Evolutionary conservation across 805 yeast species (phyloP), one percentile per base, ranked within the genome.

Genomic region (Ogataea pilisensis): DNA sequence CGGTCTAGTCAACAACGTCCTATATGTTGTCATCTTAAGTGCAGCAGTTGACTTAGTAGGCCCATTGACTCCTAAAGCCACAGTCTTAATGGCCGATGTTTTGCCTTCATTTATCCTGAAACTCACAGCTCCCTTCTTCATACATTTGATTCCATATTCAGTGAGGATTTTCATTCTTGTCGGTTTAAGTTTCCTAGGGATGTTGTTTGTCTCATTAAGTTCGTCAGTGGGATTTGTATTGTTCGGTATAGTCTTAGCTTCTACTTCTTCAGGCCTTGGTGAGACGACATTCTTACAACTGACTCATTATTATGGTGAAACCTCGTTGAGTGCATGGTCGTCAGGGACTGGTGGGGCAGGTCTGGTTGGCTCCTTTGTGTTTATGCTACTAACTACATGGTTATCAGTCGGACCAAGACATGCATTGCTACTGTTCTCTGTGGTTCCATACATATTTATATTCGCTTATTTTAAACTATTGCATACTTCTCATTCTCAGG

Each of bases 261-360:
- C 96, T 1, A 49, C 78, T 3, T 81, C 95, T 14, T 82, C 95
- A 0, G 98, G 98, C 0, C 64, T 90, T 19, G 99, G 99, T 0
- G 99, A 91, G 58, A 68, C 85, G 5, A 86, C 96, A 0, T 91
- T 91, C 50, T 64, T 91, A 32, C 95, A 86, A 58, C 65, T 91
- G 60, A 87, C 96, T 1, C 96, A 90, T 57, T 82, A 69, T 52
- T 88, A 79, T 59, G 72, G 69, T 16, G 69, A 70, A 14, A 25
- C 38, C 11, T 11, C 95, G 4, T 66, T 91, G 34, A 78, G 82
- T 37, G 97, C 95, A 0, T 91, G 95, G 78, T 85, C 95, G 17
- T 76, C 89, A 7, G 99, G 99, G 1, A 91, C 98, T 0, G 98
- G 99, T 3, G 95, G 88, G 16, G 98, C 99, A 1, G 99, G 99